These are phyloP conservation scores for Acanthamoeba triangularis DNA, from an alignment of 208 protist species.

Conservation along the genomic window DNA sequence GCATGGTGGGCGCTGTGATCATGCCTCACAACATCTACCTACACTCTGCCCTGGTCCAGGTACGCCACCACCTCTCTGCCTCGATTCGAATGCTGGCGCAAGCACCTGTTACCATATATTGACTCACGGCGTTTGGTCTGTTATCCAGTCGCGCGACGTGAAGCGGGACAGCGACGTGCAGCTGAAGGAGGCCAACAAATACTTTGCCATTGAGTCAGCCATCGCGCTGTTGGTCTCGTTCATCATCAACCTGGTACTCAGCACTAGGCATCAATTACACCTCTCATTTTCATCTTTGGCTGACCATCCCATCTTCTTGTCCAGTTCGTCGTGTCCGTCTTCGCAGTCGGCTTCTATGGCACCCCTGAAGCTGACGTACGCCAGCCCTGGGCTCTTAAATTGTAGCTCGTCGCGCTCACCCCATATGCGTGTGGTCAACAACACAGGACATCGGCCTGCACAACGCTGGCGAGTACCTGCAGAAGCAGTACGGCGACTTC, in stretches of 20 bases:
- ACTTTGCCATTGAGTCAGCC: conserved; percentile 87
- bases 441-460: conserved; percentile 86
- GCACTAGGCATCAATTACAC: not conserved
- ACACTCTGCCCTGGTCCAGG: conserved; percentile 91
- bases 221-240: conserved; percentile 90
- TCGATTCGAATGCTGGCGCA: no score
- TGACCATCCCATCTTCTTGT: not conserved
- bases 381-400: no score
- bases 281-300: not conserved
- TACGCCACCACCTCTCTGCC: not conserved
- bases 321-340: not conserved
- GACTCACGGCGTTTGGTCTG: not conserved
- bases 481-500: conserved; percentile 83
- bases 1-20: conserved; percentile 91
- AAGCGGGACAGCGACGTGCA: conserved; percentile 62
- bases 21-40: conserved; percentile 94
- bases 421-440: not conserved
- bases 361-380: conserved; percentile 33
- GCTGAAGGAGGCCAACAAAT: conserved; percentile 87
- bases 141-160: conserved; percentile 72
- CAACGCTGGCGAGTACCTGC: conserved; percentile 84
- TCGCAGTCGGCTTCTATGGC: conserved; percentile 54
- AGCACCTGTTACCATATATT: not conserved
- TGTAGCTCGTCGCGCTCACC: no score
- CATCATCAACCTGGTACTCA: conserved; percentile 89